Evolutionary conservation across 2,329 filamentous ascomycete genomes (phyloP).

Genomic region (Knufia fluminis): DNA sequence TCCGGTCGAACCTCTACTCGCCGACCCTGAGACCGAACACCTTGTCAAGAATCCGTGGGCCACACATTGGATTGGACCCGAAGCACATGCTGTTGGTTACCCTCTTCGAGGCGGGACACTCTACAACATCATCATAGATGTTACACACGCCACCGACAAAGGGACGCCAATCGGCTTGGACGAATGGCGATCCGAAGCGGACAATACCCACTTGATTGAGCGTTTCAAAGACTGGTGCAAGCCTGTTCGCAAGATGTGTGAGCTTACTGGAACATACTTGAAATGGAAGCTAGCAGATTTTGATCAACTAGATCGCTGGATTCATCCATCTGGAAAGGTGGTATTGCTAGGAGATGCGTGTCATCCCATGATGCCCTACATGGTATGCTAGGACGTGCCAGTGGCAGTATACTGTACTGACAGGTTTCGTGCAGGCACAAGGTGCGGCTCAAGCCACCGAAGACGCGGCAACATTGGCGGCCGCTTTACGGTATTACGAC

Average conservation of each 20-base stretch:
- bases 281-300: conserved; percentile 24
- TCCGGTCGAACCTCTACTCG: conserved; percentile 20
- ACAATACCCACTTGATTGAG: conserved; percentile 23
- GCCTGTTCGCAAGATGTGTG: conserved; percentile 25
- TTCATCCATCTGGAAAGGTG: conserved; percentile 24
- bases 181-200: conserved; percentile 25
- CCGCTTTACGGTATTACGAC: conserved; percentile 11
- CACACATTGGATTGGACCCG: conserved; percentile 27
- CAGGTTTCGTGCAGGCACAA: conserved; percentile 24
- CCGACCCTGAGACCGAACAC: conserved; percentile 23
- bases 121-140: conserved; percentile 28
- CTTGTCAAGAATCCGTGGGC: conserved; percentile 25
- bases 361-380: conserved; percentile 39
- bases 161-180: conserved; percentile 18
- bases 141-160: conserved; percentile 20
- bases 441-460: conserved; percentile 38
- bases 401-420: neutral
- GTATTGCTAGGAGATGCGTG: conserved; percentile 35
- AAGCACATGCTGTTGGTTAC: conserved; percentile 27
- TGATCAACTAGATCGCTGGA: conserved; percentile 25
- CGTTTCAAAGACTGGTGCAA: conserved; percentile 26
- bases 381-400: conserved; percentile 16
- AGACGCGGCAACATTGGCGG: conserved; percentile 32
- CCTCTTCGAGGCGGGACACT: conserved; percentile 25
- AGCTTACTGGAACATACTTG: conserved; percentile 18